Conservation (phyloP, 257 asterid species). For the Solanum appendiculatum region DNA sequence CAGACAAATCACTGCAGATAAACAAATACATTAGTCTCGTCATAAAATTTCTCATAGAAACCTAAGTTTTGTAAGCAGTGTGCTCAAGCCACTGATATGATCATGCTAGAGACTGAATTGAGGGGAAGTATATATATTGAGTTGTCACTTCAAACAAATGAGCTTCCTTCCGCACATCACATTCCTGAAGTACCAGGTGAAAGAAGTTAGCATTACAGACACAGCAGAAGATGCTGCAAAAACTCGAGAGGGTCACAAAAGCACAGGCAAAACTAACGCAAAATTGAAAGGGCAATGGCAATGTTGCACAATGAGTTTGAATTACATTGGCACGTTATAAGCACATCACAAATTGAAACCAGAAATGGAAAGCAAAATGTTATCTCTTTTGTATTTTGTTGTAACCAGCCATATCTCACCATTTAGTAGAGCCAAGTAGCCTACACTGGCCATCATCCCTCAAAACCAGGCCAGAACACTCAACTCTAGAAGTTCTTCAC, state of each 20-base stretch:
- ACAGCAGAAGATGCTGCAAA: background rate
- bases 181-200: constrained; percentile 37
- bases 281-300: background rate
- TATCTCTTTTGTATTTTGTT: background rate
- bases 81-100: background rate
- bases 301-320: background rate
- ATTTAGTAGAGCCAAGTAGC: background rate
- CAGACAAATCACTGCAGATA: background rate
- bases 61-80: background rate
- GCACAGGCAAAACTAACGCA: background rate
- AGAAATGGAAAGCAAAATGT: background rate
- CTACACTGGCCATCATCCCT: background rate
- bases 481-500: background rate
- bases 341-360: background rate
- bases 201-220: background rate
- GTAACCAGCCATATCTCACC: background rate
- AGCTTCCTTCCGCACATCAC: constrained; percentile 54
- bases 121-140: background rate
- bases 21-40: background rate
- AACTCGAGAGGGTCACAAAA: background rate
- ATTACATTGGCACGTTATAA: background rate
- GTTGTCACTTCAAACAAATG: constrained; percentile 27
- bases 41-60: background rate
- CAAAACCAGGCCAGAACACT: background rate
- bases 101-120: background rate